Conservation (phyloP, 1,139 yeast species). For the Lodderomyces jiufengensis region DNA sequence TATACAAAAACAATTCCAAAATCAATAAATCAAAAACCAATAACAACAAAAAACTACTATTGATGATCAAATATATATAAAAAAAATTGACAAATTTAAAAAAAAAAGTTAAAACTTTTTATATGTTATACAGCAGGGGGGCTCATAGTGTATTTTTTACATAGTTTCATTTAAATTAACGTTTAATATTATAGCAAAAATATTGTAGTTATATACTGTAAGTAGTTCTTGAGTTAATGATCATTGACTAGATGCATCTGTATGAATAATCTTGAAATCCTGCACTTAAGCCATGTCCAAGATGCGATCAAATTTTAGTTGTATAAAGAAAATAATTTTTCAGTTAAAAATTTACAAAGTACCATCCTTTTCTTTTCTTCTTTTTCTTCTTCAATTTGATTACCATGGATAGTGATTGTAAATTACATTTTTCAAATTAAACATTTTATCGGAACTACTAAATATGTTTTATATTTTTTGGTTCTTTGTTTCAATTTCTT, state of each 20-base stretch:
- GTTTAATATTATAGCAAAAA: slow-evolving; percentile 1
- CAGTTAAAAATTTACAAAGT: too few relatives aligned
- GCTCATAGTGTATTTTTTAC: slow-evolving; percentile 13
- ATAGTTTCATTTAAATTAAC: slow-evolving; percentile 11
- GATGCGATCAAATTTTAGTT: too few relatives aligned
- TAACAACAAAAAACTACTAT: not conserved
- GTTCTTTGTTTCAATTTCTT: slow-evolving; percentile 8
- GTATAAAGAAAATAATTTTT: too few relatives aligned
- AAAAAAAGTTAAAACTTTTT: slow-evolving; percentile 2
- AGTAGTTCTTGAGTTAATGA: too few relatives aligned
- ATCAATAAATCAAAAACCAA: slow-evolving; percentile 1
- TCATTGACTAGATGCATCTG: too few relatives aligned
- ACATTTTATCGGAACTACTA: too few relatives aligned
- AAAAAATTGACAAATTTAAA: slow-evolving; percentile 1
- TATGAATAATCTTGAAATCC: too few relatives aligned
- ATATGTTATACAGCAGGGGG: slow-evolving; percentile 7
- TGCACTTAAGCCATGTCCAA: not conserved
- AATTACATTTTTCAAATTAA: slow-evolving; percentile 22
- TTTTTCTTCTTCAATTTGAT: slow-evolving; percentile 30
- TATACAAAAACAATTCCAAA: not conserved
- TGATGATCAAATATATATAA: not conserved
- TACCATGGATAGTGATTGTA: slow-evolving; percentile 42
- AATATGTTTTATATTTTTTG: slow-evolving; percentile 8
- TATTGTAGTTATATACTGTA: too few relatives aligned
- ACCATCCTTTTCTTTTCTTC: slow-evolving; percentile 5